Base-by-base conservation (phyloP, 2,329 filamentous ascomycete species). In the Mycosphaerella arachidis region DNA sequence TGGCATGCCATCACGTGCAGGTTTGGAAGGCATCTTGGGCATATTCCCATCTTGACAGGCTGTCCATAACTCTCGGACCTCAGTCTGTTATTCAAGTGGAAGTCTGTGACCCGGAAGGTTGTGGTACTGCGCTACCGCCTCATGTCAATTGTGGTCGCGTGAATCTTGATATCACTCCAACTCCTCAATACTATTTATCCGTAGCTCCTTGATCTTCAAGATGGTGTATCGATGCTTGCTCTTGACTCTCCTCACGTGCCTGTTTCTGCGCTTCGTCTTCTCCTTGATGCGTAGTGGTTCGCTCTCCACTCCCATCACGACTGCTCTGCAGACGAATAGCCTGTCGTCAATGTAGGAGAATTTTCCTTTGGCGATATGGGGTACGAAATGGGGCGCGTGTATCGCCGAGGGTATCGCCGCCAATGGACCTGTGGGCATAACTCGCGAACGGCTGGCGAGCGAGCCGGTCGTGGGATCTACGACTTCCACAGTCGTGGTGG, bases 171-270 rank as follows among this genome's bases (percentile, higher is more conserved):
- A 4, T 72, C 75, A 24, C 76, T 75, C 60, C 77, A 85, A 74
- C 72, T 84, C 79, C 54, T 85, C 83, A 61, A 82, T 63, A 29
- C 76, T 78, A 75, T 80, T 84, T 5, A 96, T 81, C 72, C 84
- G 87, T 64, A 97, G 73, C 76, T 97, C 90, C 72, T 89, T 88
- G 65, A 99, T 89, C 71, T 87, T 83, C 76, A 99, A 72, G 24
- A 96, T 84, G 2, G 94, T 99, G 76, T 89, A 96, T 70, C 85
- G 83, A 73, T 96, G 91, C 83, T 99, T 97, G 81, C 91, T 97
- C 79, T 83, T 88, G 9, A 94, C 88, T 60, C 83, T 85, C 80
- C 86, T 91, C 53, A 84, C 82, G 72, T 84, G 82, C 64, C 85
- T 77, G 68, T 84, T 81, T 72, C 88, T 82, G 71, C 90, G 80